These are phyloP conservation scores for Pachyrhizus erosus DNA, from an alignment of 306 rosid genomes.

Conservation along the genomic window DNA sequence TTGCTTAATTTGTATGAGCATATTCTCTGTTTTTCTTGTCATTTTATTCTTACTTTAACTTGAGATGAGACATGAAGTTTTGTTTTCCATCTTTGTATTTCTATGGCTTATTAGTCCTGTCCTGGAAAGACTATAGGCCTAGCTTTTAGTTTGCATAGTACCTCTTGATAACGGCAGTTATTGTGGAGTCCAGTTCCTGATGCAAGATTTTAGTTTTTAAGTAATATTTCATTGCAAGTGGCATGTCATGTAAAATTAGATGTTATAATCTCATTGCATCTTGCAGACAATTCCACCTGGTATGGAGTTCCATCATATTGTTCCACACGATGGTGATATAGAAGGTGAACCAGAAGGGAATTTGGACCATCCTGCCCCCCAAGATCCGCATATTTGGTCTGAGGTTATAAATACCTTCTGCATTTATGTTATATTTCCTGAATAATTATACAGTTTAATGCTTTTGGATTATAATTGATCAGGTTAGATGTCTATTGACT, in stretches of 20 bases:
- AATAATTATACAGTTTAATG: conserved; percentile 32
- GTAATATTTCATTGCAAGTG: conserved; percentile 32
- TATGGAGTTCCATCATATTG: conserved; percentile 97
- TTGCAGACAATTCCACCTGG: conserved; percentile 95
- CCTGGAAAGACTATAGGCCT: conserved; percentile 23
- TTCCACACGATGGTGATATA: conserved; percentile 87
- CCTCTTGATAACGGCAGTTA: conserved; percentile 30
- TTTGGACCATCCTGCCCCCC: conserved; percentile 86
- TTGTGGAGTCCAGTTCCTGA: conserved; percentile 35
- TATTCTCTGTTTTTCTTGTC: conserved; percentile 23
- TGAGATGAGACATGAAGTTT: background rate
- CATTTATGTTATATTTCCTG: conserved; percentile 40
- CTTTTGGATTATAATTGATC: conserved; percentile 36
- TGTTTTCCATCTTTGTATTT: conserved; percentile 6
- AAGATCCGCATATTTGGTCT: conserved; percentile 94
- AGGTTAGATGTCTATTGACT: conserved; percentile 18
- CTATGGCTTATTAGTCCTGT: conserved; percentile 22
- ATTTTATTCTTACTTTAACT: background rate
- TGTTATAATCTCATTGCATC: conserved; percentile 31
- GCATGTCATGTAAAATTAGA: conserved; percentile 32
- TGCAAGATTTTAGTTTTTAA: conserved; percentile 24
- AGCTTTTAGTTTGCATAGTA: conserved; percentile 20
- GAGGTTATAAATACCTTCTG: conserved; percentile 68
- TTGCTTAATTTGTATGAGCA: conserved; percentile 5
- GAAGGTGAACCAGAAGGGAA: conserved; percentile 85